Evolutionary conservation across 192 early-diverging fungal genomes (phyloP), one percentile per base, ranked within the genome.

Genomic region (Coemansia guatemalensis): DNA sequence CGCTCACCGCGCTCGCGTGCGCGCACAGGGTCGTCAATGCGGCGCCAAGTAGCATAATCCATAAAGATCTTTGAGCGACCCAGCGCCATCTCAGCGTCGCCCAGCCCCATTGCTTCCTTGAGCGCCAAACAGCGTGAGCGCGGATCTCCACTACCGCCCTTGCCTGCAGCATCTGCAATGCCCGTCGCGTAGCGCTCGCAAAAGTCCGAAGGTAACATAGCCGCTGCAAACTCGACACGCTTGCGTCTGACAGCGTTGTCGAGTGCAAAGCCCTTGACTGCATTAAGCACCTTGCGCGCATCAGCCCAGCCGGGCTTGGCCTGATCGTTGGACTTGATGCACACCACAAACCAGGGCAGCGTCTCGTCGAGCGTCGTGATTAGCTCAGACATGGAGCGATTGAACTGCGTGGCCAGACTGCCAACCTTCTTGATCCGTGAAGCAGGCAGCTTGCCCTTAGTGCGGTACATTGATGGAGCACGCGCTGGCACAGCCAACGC

Each of bases 351-450:
- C 91, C 94, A 98, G 17, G 90, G 82, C 22, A 83, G 81, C 0
- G 94, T 95, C 56, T 94, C 89, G 32, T 83, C 72, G 59, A 95
- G 81, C 2, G 95, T 90, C n/a, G 87, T 80, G 17, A 90, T 69
- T 50, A 97, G 79, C 57, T 94, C 93, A 39, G 88, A 80, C 2
- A 94, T 59, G 2, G 90, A 85, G 23, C 75, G 71, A 68, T 85
- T 86, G 41, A 86, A 84, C 60, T 86, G 86, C 47, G 88, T 71
- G 21, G 62, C 69, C 26, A 76, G 22, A 21, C 70, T 73, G n/a
- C 77, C 73, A 56, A 83, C 65, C 54, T 78, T 68, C 29, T 71
- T 95, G 88, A 54, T 77, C 25, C 64, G 84, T 60, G 60, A 93
- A 60, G 50, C 78, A 53, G 48, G 75, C 66, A 29, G 68, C 58